These are phyloP conservation scores for Jimgerdemannia flammicorona DNA, from an alignment of 192 early-diverging fungal genomes.

Conservation along the genomic window DNA sequence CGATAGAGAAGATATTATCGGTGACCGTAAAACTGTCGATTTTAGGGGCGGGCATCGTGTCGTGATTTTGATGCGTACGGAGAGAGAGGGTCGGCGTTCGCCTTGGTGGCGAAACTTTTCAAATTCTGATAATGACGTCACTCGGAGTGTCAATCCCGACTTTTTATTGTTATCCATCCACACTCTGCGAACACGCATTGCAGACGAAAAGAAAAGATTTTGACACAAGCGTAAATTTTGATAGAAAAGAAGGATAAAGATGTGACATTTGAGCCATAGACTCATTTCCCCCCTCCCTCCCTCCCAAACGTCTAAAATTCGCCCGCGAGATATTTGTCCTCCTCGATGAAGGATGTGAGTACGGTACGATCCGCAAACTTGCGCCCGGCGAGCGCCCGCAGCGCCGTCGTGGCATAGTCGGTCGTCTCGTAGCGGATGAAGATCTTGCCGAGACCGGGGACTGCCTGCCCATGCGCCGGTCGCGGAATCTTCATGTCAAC, in stretches of 20 bases:
- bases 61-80: not conserved
- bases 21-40: slow-evolving; percentile 26
- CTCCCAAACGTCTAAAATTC: slow-evolving; percentile 42
- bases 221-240: too few relatives aligned
- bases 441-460: slow-evolving; percentile 87
- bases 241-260: too few relatives aligned
- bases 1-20: slow-evolving; percentile 74
- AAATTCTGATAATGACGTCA: too few relatives aligned
- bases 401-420: slow-evolving; percentile 62
- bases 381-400: slow-evolving; percentile 83
- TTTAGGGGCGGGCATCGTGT: slow-evolving; percentile 26
- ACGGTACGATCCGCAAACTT: slow-evolving; percentile 94
- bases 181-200: too few relatives aligned
- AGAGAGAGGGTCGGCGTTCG: not conserved
- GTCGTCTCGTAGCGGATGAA: slow-evolving; percentile 71
- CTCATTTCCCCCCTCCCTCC: too few relatives aligned
- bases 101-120: not conserved
- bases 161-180: too few relatives aligned
- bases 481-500: slow-evolving; percentile 80
- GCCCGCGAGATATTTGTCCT: slow-evolving; percentile 62
- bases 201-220: too few relatives aligned
- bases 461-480: slow-evolving; percentile 48
- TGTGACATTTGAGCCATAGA: too few relatives aligned
- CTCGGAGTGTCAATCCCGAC: too few relatives aligned
- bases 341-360: slow-evolving; percentile 77